These are phyloP conservation scores for Cryptosporidium canis DNA, from an alignment of 169 alveolate genomes.

Conservation along the genomic window DNA sequence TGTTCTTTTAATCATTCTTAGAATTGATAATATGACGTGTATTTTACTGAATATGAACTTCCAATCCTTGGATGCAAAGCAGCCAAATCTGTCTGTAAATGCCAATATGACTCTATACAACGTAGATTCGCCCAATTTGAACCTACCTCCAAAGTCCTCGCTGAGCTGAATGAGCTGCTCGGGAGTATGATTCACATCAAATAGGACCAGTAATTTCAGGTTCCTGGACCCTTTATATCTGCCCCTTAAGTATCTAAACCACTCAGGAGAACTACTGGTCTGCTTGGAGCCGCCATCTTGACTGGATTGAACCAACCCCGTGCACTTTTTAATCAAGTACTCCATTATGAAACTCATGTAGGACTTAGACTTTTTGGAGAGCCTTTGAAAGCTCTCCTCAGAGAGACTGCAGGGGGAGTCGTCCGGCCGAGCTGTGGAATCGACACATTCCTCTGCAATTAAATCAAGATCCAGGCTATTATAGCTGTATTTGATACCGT, in stretches of 20 bases:
- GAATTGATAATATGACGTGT: slow-evolving; percentile 2
- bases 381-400: background rate
- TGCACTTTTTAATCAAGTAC: slow-evolving; percentile 14
- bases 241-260: background rate
- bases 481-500: slow-evolving; percentile 22
- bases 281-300: background rate
- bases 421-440: background rate
- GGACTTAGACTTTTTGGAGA: background rate
- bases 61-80: background rate
- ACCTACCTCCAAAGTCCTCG: background rate
- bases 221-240: background rate
- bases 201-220: background rate
- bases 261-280: background rate
- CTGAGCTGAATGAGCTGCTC: background rate
- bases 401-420: background rate
- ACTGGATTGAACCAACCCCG: background rate
- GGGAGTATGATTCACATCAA: slow-evolving; percentile 38
- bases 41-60: background rate
- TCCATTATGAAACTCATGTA: slow-evolving; percentile 24
- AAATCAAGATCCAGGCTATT: background rate
- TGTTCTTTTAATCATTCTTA: slow-evolving; percentile 33
- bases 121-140: background rate
- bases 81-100: background rate
- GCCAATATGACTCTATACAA: slow-evolving; percentile 11
- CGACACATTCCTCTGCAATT: background rate